Evolutionary conservation across 441 rosid species (phyloP), one percentile per base, ranked within the genome.

Genomic region (Biscutella laevigata): DNA sequence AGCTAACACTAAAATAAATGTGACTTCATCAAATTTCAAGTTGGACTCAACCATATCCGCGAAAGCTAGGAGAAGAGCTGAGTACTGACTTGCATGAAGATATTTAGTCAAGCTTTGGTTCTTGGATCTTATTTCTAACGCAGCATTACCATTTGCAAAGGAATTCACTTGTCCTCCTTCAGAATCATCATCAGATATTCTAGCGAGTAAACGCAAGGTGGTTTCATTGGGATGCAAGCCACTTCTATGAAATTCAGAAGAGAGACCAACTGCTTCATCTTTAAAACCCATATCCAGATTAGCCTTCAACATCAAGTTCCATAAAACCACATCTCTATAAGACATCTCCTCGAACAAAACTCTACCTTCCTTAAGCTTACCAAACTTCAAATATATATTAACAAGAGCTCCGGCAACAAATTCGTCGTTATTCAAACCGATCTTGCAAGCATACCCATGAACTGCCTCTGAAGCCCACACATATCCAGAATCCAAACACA

Each of bases 241-340:
- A 59, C 65, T 63, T 32, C 20, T 44, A 55, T 11, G 63, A 44
- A 66, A 74, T 4, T 28, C 70, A 16, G 53, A 25, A 25, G 73
- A 50, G 32, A 67, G 59, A 0, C n/a, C 13, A 0, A 58, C 21
- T 6, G 70, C 68, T 59, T 70, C 72, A 35, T 62, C 32, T 11
- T 50, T 28, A 26, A 45, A 59, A 46, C 66, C 71, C 35, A 37
- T 54, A 7, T 70, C 75, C 9, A 67, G 7, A 51, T 67, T 54
- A 10, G 70, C 78, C 38, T 67, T 67, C 33, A 74, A 55, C 75
- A 74, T 67, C 51, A 74, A 46, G 63, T 74, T 74, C 78, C 78
- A 74, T 52, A 67, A 50, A 62, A 74, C 75, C 15, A 56, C 61
- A 63, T 74, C 78, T 56, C 53, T 74, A 3, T 34, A 52, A 34